A percentile compares a stretch with the other conserved stretches of the same genome.
phyloP scores from a whole-genome alignment of 768 basidiomycete species.

The Paxillus ammoniavirescens region DNA sequence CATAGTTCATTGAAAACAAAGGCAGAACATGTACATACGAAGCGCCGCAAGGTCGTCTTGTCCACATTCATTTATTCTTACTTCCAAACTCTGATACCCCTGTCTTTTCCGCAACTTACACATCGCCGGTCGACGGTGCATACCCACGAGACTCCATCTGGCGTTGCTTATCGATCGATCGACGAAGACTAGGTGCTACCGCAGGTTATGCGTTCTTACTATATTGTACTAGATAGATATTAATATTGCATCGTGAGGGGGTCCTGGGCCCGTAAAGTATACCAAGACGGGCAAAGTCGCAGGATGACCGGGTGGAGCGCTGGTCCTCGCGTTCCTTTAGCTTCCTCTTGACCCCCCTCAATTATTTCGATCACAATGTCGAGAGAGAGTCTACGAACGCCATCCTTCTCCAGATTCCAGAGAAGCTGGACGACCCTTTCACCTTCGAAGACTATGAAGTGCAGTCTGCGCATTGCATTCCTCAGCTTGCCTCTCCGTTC shows the following conservation, averaged over 20 bases:
- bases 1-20: background rate
- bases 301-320: too few relatives aligned
- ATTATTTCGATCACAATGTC: slow-evolving; percentile 63
- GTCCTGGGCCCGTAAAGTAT: too few relatives aligned
- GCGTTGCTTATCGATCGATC: too few relatives aligned
- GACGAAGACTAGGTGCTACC: too few relatives aligned
- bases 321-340: slow-evolving; percentile 22
- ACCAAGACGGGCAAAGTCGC: too few relatives aligned
- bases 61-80: background rate
- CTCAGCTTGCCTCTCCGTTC: slow-evolving; percentile 36
- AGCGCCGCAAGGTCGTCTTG: background rate
- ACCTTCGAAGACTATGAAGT: slow-evolving; percentile 55
- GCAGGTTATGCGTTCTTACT: too few relatives aligned
- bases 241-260: too few relatives aligned
- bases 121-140: too few relatives aligned
- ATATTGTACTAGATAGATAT: too few relatives aligned
- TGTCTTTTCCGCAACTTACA: too few relatives aligned
- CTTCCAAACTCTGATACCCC: too few relatives aligned
- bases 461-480: slow-evolving; percentile 38
- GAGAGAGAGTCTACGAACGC: slow-evolving; percentile 58
- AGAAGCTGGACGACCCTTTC: slow-evolving; percentile 37
- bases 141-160: too few relatives aligned
- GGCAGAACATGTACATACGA: background rate
- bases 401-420: slow-evolving; percentile 44
- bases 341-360: slow-evolving; percentile 59